Base-by-base conservation (phyloP, 2,329 filamentous ascomycete species). In the Aspergillus aculeatinus region DNA sequence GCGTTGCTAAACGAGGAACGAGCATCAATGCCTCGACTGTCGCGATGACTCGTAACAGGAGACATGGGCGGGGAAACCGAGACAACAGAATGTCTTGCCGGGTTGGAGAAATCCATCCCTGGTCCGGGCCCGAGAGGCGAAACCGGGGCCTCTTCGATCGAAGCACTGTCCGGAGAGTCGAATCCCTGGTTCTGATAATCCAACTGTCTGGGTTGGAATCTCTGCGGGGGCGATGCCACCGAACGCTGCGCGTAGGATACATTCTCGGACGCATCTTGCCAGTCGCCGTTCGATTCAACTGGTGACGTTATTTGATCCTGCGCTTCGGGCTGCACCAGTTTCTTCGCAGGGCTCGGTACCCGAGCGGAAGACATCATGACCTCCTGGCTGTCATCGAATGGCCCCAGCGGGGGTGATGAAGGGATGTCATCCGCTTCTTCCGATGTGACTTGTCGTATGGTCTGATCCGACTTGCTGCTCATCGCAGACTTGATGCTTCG, bases 91-190 rank as follows among this genome's bases (percentile, higher is more conserved):
- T 81, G 80, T 61, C 84, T 87, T 58, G 89, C 88, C 68, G 89
- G 87, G 64, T 88, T 90, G 11, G 89, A 91, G 5, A 83, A 87
- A 73, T 92, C 89, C 23, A 84, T 83, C 67, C 89, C 84, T 39
- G 94, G 83, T 33, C 85, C 85, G 4, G 89, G 89, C 27, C 85
- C 87, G 60, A 82, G 72, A 33, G 70, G 59, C 61, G 71, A 68
- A 48, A 67, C 68, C 29, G 72, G 68, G 29, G 69, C 69, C 59
- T 81, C 81, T 31, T 83, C 73, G 1, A 86, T 86, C 19, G 88
- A 89, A 3, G 89, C 81, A 61, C 88, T 81, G 2, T 89, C 82
- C 3, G 89, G 89, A 3, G 89, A 92, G 72, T 91, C 89, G 6
- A 87, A 87, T 44, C 87, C 73, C 48, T 83, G 80, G 52, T 84